Base-by-base conservation (phyloP, 1,284 basidiomycete species). In the Austroboletus novae-zelandiae region DNA sequence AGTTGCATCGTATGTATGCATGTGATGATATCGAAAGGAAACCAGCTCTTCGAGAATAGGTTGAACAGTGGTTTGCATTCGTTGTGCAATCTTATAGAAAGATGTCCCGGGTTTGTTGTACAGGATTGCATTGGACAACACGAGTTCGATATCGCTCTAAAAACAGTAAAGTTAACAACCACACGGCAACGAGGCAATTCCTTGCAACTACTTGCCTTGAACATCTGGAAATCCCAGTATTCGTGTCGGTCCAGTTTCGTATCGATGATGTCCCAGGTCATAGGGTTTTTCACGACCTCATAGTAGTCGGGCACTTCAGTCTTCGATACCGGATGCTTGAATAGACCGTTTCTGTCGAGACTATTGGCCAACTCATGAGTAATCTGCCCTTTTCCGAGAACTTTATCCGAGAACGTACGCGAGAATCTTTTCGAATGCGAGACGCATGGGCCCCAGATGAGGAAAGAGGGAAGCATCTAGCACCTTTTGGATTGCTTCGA, bases 251-350 rank as follows among this genome's bases (percentile, higher is more conserved):
- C 86, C 29, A 99, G 69, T 68, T 91, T 94, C 13, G 73, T 70
- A 29, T 90, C 84, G 54, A 99, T 97, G 37, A 74, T 76, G 17
- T 76, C 73, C 92, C 94, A 98, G 57, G 86, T 86, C 91, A 98
- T 98, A 0, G 96, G 96, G 10, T 79, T 74, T 61, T 88, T 81
- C 66, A 99, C 79, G 45, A 97, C 74, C 45, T 94, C 88, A 63
- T 87, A 91, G 67, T 99, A 99, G 65, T 98, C 95, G 0, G 95
- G 94, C 0, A 94, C 93, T 36, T 91, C 86, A 0, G 68, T 68
- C 48, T 75, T 80, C 27, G 81, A 88, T n/a, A 97, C 93, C 0
- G 92, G 91, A 53, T 86, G 79, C 54, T 84, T 80, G 71, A 96
- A 97, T 52, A 86, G 78, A 29, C 84, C 83, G 8, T 80, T 71